These are phyloP conservation scores for Pichia sp. DNA, from an alignment of 1,139 yeast genomes.

Conservation along the genomic window DNA sequence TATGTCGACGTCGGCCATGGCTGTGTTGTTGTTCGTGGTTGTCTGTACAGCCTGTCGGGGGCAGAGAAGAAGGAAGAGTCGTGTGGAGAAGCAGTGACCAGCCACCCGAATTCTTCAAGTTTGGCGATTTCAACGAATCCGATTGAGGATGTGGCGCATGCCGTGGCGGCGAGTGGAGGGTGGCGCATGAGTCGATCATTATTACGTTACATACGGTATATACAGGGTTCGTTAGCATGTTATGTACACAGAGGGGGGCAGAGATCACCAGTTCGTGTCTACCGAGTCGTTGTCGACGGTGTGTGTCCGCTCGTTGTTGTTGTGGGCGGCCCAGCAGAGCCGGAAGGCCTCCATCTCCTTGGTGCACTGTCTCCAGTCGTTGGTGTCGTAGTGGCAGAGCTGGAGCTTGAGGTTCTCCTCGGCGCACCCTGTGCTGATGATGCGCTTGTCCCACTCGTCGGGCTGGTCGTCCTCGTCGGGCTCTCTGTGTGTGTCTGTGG, in stretches of 20 bases:
- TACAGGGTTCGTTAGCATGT: background rate
- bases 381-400: slow-evolving; percentile 75
- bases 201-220: too few species aligned
- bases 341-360: slow-evolving; percentile 67
- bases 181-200: too few species aligned
- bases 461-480: slow-evolving; percentile 46
- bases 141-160: too few species aligned
- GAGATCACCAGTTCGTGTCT: background rate
- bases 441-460: slow-evolving; percentile 75
- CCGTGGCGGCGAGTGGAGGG: too few species aligned
- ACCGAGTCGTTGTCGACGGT: slow-evolving; percentile 42
- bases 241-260: background rate
- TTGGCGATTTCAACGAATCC: too few species aligned
- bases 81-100: too few species aligned
- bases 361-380: slow-evolving; percentile 75
- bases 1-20: background rate
- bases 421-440: slow-evolving; percentile 71
- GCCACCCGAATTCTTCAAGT: too few species aligned
- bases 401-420: slow-evolving; percentile 66
- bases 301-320: slow-evolving; percentile 54
- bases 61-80: too few species aligned
- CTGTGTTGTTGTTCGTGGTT: background rate
- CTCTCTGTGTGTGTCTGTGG: background rate
- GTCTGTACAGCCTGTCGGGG: background rate
- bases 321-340: slow-evolving; percentile 63